Evolutionary conservation across 2,329 filamentous ascomycete species (phyloP).

Genomic region (Aspergillus viridinutans): DNA sequence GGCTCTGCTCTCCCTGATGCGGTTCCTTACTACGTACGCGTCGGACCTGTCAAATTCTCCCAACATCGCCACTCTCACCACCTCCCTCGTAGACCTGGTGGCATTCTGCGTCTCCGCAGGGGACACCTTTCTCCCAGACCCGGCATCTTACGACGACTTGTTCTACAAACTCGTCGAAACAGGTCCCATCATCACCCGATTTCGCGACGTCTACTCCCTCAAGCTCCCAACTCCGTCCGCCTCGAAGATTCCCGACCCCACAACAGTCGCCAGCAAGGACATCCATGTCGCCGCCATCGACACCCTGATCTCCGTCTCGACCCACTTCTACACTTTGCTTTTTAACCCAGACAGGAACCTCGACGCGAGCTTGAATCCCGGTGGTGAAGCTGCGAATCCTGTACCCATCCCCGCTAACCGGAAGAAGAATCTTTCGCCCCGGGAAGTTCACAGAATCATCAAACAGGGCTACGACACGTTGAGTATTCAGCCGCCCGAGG

Average conservation of each 20-base stretch:
- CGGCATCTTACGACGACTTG: slow-evolving; percentile 86
- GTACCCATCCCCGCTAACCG: slow-evolving; percentile 28
- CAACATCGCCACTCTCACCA: slow-evolving; percentile 69
- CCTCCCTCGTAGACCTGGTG: slow-evolving; percentile 74
- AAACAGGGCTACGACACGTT: slow-evolving; percentile 95
- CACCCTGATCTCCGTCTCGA: slow-evolving; percentile 71
- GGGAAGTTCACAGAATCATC: slow-evolving; percentile 84
- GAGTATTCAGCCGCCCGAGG: slow-evolving; percentile 84
- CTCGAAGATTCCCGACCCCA: slow-evolving; percentile 16
- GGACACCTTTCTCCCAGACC: slow-evolving; percentile 84
- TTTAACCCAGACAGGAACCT: slow-evolving; percentile 48
- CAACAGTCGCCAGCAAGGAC: slow-evolving; percentile 13
- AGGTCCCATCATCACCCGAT: slow-evolving; percentile 75
- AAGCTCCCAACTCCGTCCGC: slow-evolving; percentile 19
- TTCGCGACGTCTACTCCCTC: slow-evolving; percentile 69
- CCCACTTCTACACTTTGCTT: slow-evolving; percentile 83
- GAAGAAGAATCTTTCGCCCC: slow-evolving; percentile 69
- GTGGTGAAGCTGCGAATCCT: slow-evolving; percentile 17
- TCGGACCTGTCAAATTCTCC: slow-evolving; percentile 66
- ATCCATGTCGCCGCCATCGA: slow-evolving; percentile 66
- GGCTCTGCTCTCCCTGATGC: slow-evolving; percentile 77
- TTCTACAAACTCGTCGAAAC: slow-evolving; percentile 98
- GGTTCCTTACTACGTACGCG: slow-evolving; percentile 85
- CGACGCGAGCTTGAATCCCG: slow-evolving; percentile 6
- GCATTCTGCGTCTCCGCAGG: slow-evolving; percentile 80